A percentile compares a stretch with the other conserved stretches of the same genome.
Conservation (phyloP, 768 basidiomycete genomes). For the Phanerochaete sordida region DNA sequence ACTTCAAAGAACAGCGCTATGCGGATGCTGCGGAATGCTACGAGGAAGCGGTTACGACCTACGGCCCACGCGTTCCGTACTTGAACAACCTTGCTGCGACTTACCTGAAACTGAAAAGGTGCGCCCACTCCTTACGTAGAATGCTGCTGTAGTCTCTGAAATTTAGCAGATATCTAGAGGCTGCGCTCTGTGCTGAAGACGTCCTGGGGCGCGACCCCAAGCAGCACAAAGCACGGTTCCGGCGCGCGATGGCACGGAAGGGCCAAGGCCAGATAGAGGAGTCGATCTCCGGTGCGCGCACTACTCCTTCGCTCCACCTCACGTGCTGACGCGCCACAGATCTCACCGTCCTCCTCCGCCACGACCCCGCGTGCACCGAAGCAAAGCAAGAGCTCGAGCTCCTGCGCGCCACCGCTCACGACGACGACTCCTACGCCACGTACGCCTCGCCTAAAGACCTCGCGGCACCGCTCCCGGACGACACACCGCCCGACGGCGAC, state of each 20-base stretch:
- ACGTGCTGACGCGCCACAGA: slow-evolving; percentile 18
- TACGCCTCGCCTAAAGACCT: slow-evolving; percentile 15
- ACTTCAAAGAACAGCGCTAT: slow-evolving; percentile 37
- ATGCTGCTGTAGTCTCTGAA: neutral
- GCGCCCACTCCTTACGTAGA: slow-evolving; percentile 2
- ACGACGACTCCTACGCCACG: neutral
- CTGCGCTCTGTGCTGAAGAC: slow-evolving; percentile 25
- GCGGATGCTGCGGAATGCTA: slow-evolving; percentile 38
- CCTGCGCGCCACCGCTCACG: neutral
- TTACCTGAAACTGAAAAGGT: slow-evolving; percentile 37
- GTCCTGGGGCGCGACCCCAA: slow-evolving; percentile 29
- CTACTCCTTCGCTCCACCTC: neutral
- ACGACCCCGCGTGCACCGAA: slow-evolving; percentile 24
- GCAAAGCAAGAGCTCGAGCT: slow-evolving; percentile 17
- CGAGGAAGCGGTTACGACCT: slow-evolving; percentile 33
- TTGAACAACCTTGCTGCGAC: slow-evolving; percentile 41
- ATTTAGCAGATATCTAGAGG: slow-evolving; percentile 24
- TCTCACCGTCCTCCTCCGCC: slow-evolving; percentile 22
- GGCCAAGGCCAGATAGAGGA: slow-evolving; percentile 17
- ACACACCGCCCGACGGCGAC: slow-evolving; percentile 34
- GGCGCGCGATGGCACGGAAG: slow-evolving; percentile 32
- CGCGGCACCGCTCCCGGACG: slow-evolving; percentile 13
- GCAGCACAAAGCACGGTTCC: slow-evolving; percentile 32
- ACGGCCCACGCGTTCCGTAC: slow-evolving; percentile 35
- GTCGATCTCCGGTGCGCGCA: slow-evolving; percentile 25